Percentiles rank a stretch among this genome's conserved stretches.
These are phyloP conservation scores for Aspergillus fructus DNA, from an alignment of 2,329 filamentous ascomycete species.

Conservation along the genomic window DNA sequence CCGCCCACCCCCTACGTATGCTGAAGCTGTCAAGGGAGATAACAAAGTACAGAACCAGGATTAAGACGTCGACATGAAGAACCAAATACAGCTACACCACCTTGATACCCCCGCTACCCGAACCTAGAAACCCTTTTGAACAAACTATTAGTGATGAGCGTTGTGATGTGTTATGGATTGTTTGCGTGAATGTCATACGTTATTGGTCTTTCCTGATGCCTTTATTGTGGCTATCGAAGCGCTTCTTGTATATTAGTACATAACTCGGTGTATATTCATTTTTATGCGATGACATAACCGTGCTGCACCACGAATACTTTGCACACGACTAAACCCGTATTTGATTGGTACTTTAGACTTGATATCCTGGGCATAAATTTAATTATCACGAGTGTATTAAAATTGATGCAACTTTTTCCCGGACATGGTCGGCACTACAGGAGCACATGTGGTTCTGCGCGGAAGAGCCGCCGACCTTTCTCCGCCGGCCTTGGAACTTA, in stretches of 20 bases:
- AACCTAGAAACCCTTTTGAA: neutral
- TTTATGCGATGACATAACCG: neutral
- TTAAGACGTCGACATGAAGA: slow-evolving; percentile 33
- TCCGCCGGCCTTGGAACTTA: slow-evolving; percentile 11
- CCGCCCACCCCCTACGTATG: slow-evolving; percentile 74
- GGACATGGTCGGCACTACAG: no score
- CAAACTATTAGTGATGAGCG: neutral
- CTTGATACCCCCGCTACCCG: slow-evolving; percentile 1
- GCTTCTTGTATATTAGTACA: neutral
- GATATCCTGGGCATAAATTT: no score
- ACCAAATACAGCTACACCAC: neutral
- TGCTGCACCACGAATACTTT: neutral
- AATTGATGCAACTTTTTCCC: no score
- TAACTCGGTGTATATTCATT: neutral
- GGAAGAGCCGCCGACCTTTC: slow-evolving; percentile 3
- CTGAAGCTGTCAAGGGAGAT: slow-evolving; percentile 84
- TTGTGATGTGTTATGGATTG: neutral
- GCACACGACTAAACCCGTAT: no score
- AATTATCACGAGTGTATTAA: no score
- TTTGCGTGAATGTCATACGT: neutral
- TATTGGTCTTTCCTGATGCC: neutral
- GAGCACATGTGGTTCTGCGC: neutral
- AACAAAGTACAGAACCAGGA: slow-evolving; percentile 79
- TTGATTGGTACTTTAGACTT: neutral
- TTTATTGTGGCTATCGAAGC: neutral